A percentile compares a stretch with the other conserved stretches of the same genome.
Evolutionary conservation across 495 filamentous ascomycete species (phyloP).

Genomic region (Trichoderma gamsii): DNA sequence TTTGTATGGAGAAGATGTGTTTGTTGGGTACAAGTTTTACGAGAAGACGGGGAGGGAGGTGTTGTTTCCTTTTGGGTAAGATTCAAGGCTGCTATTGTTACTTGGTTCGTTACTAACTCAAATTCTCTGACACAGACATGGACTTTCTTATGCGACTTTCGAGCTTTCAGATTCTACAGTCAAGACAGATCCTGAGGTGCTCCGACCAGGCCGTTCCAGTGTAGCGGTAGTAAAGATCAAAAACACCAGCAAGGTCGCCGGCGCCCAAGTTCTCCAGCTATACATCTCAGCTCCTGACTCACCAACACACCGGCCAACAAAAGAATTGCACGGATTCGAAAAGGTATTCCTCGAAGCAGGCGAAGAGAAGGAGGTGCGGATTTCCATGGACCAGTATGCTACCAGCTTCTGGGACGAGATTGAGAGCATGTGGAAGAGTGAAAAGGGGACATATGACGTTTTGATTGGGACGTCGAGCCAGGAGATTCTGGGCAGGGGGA

Average conservation of each 20-base stretch:
- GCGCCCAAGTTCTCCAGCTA: conserved; percentile 74
- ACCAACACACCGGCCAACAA: conserved; percentile 59
- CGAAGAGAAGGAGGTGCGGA: conserved; percentile 60
- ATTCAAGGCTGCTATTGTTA: background rate
- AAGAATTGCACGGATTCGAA: conserved; percentile 73
- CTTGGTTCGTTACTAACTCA: background rate
- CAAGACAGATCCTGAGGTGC: conserved; percentile 43
- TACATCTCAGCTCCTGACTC: conserved; percentile 58
- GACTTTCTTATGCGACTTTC: conserved; percentile 77
- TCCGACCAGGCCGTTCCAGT: conserved; percentile 50
- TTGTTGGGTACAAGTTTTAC: conserved; percentile 79
- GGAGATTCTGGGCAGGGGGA: background rate
- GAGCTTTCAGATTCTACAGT: conserved; percentile 45
- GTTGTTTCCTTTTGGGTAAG: conserved; percentile 61
- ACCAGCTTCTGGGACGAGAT: conserved; percentile 78
- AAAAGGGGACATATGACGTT: conserved; percentile 66
- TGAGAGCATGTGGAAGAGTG: conserved; percentile 64
- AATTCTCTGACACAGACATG: conserved; percentile 47
- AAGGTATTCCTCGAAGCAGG: conserved; percentile 67
- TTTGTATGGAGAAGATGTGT: conserved; percentile 78
- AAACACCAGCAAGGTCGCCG: conserved; percentile 34
- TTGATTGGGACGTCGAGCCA: conserved; percentile 49
- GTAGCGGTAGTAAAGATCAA: conserved; percentile 68
- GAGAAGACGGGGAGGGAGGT: conserved; percentile 60
- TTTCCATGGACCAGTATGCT: conserved; percentile 65